Evolutionary conservation across 2,329 filamentous ascomycete species (phyloP).

Genomic region (Aspergillus vadensis): DNA sequence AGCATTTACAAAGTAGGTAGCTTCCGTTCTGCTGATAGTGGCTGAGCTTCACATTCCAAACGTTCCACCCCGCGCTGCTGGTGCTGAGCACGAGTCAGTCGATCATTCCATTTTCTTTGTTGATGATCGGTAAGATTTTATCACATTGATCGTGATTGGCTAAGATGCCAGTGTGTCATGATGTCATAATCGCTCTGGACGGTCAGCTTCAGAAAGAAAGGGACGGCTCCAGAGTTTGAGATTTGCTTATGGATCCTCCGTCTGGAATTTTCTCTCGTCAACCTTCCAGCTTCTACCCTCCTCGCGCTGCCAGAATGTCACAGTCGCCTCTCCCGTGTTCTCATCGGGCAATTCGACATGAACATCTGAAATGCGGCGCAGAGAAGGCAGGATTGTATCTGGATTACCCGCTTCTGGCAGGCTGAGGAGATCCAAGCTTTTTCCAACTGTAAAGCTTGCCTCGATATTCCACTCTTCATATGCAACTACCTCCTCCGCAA

Average conservation of each 20-base stretch:
- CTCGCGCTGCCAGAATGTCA: neutral
- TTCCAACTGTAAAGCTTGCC: neutral
- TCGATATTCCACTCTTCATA: constrained; percentile 7
- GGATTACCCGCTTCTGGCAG: neutral
- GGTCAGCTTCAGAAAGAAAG: neutral
- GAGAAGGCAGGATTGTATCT: neutral
- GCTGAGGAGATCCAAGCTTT: neutral
- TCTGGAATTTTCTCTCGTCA: neutral
- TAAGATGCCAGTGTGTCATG: neutral
- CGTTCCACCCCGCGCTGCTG: neutral
- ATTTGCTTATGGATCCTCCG: neutral
- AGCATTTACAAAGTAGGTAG: neutral
- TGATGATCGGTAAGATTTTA: constrained; percentile 1
- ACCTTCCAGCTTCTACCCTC: neutral
- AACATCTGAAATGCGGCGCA: neutral
- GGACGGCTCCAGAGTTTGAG: neutral
- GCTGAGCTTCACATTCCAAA: neutral
- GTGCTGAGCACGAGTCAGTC: neutral
- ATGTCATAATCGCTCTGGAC: neutral
- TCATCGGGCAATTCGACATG: neutral
- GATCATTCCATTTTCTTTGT: neutral
- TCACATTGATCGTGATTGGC: neutral
- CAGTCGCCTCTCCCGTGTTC: neutral
- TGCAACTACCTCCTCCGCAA: constrained; percentile 6
- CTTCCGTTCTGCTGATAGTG: neutral